These are phyloP conservation scores for Colletotrichum sp. DNA, from an alignment of 2,329 filamentous ascomycete genomes.

Conservation along the genomic window DNA sequence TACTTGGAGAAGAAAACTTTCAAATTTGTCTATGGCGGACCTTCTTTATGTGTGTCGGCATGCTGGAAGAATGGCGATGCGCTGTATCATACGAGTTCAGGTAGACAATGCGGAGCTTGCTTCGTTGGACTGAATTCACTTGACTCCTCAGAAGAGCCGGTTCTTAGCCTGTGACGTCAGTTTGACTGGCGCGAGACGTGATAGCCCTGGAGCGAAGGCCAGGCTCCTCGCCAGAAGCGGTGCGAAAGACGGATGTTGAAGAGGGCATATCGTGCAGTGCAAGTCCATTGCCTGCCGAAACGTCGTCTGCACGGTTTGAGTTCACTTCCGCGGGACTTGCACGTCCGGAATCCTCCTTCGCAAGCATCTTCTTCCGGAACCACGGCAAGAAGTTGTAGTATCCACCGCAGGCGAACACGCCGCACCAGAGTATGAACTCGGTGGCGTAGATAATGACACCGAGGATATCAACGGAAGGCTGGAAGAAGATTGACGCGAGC, in stretches of 20 bases:
- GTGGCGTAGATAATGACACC: slow-evolving; percentile 72
- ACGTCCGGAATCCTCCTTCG: not conserved
- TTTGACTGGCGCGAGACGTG: not conserved
- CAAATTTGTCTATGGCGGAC: not conserved
- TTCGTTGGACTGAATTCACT: not conserved
- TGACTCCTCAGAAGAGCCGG: not conserved
- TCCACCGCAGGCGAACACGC: slow-evolving; percentile 68
- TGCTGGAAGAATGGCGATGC: not conserved
- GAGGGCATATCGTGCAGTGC: slow-evolving; percentile 57
- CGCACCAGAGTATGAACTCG: slow-evolving; percentile 70
- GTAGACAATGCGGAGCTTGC: slow-evolving; percentile 13
- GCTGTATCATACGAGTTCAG: slow-evolving; percentile 11
- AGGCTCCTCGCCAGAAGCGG: slow-evolving; percentile 42
- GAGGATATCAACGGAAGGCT: slow-evolving; percentile 61
- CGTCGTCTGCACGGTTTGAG: not conserved
- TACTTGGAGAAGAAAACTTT: not conserved
- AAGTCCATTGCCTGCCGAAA: slow-evolving; percentile 25
- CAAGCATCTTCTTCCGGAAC: slow-evolving; percentile 42
- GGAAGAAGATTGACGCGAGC: slow-evolving; percentile 67
- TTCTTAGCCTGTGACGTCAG: not conserved
- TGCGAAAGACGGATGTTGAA: slow-evolving; percentile 69
- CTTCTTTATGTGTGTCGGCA: not conserved
- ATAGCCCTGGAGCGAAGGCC: not conserved
- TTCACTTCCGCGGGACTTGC: not conserved
- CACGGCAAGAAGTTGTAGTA: slow-evolving; percentile 70